Evolutionary conservation across 2,329 filamentous ascomycete genomes (phyloP).

Genomic region (Fusarium scirpi): DNA sequence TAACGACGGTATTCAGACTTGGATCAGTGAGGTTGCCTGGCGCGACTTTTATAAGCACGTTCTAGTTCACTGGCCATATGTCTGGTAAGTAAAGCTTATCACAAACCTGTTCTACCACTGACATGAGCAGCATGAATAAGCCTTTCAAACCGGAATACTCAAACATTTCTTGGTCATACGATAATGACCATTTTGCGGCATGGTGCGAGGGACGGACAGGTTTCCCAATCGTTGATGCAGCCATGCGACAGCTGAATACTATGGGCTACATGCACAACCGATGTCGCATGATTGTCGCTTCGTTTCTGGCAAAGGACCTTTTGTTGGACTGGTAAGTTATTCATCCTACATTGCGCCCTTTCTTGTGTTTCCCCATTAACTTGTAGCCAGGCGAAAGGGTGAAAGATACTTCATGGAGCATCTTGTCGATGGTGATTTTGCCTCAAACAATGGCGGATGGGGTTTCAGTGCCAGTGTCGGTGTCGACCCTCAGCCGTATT

Average conservation of each 20-base stretch:
- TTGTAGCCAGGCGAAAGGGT: slow-evolving; percentile 69
- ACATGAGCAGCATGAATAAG: slow-evolving; percentile 63
- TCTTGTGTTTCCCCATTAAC: background rate
- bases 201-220: slow-evolving; percentile 84
- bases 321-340: slow-evolving; percentile 74
- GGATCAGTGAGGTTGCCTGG: slow-evolving; percentile 89
- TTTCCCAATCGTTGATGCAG: slow-evolving; percentile 86
- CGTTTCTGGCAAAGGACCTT: slow-evolving; percentile 83
- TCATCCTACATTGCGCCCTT: background rate
- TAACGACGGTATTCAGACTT: slow-evolving; percentile 73
- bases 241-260: slow-evolving; percentile 80
- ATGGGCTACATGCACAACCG: slow-evolving; percentile 87
- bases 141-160: slow-evolving; percentile 84
- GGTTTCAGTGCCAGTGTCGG: slow-evolving; percentile 72
- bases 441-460: slow-evolving; percentile 77
- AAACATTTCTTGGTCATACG: slow-evolving; percentile 85
- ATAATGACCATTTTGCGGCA: slow-evolving; percentile 73
- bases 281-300: slow-evolving; percentile 85
- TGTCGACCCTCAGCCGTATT: slow-evolving; percentile 90
- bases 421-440: slow-evolving; percentile 83
- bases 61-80: slow-evolving; percentile 84
- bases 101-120: background rate
- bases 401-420: slow-evolving; percentile 87
- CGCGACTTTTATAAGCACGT: slow-evolving; percentile 91
- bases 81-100: slow-evolving; percentile 72